Conservation (phyloP, 345 rosid species). For the Jatropha curcas region DNA sequence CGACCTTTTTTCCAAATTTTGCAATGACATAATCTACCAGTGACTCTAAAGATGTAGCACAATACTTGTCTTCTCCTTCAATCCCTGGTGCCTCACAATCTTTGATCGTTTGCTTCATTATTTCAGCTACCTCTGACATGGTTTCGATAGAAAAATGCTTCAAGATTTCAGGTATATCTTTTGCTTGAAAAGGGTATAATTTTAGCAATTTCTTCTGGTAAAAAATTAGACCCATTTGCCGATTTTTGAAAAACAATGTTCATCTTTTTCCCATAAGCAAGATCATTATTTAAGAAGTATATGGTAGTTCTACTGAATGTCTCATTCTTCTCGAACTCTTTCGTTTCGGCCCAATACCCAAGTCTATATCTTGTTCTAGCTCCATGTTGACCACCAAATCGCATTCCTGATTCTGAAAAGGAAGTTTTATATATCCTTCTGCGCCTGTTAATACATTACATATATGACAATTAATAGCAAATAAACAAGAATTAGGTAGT, state of each 20-base stretch:
- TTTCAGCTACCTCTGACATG: background rate
- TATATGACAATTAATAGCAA: background rate
- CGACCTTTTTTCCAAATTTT: slow-evolving; percentile 4
- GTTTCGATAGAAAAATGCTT: background rate
- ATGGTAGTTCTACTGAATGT: background rate
- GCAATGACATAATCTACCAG: slow-evolving; percentile 8
- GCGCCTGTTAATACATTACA: background rate
- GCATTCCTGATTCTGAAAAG: background rate
- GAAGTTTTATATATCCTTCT: background rate
- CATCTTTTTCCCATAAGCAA: background rate
- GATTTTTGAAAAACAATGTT: background rate
- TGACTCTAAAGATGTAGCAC: slow-evolving; percentile 18
- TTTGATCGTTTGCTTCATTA: background rate
- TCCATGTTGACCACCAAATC: background rate
- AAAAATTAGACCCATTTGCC: background rate
- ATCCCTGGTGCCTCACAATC: slow-evolving; percentile 14
- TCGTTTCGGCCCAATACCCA: background rate
- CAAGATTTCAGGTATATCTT: background rate
- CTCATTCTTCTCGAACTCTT: background rate
- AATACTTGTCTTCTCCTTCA: slow-evolving; percentile 21
- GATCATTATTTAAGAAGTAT: slow-evolving; percentile 3
- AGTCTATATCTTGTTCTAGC: background rate
- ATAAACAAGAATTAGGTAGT: background rate
- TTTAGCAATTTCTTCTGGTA: background rate
- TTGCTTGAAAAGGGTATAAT: slow-evolving; percentile 13